phyloP scores from a whole-genome alignment of 352 stramenopile genomes.

The Phytopythium sindhum region DNA sequence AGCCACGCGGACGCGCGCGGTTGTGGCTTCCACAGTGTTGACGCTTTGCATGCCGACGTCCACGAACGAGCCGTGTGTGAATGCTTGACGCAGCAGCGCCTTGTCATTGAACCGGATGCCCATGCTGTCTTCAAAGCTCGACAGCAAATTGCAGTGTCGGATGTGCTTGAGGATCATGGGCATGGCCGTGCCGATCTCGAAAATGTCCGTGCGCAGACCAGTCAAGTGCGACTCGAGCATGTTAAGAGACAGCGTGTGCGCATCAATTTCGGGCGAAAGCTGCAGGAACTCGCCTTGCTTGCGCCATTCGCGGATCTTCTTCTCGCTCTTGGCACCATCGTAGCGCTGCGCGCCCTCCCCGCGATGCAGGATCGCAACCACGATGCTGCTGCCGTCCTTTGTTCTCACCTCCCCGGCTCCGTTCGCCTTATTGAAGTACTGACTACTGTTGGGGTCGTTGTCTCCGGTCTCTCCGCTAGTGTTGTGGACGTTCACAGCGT shows the following conservation, averaged over 20 bases:
- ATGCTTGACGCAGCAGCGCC: slow-evolving; percentile 74
- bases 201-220: slow-evolving; percentile 72
- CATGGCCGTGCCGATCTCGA: slow-evolving; percentile 81
- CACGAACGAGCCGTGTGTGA: slow-evolving; percentile 82
- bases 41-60: slow-evolving; percentile 84
- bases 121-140: slow-evolving; percentile 63
- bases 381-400: slow-evolving; percentile 24
- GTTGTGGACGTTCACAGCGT: slow-evolving; percentile 39
- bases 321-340: slow-evolving; percentile 64
- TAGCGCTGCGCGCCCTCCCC: slow-evolving; percentile 54
- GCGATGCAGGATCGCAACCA: slow-evolving; percentile 39
- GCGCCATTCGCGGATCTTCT: slow-evolving; percentile 63
- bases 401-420: slow-evolving; percentile 15
- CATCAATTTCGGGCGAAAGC: slow-evolving; percentile 58
- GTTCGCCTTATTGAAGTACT: slow-evolving; percentile 6
- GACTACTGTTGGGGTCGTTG: neutral
- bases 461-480: neutral
- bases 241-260: slow-evolving; percentile 36
- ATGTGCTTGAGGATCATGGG: slow-evolving; percentile 86
- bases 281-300: slow-evolving; percentile 56
- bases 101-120: slow-evolving; percentile 68
- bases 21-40: slow-evolving; percentile 73
- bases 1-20: slow-evolving; percentile 67
- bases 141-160: slow-evolving; percentile 64
- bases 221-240: slow-evolving; percentile 63